A percentile compares a stretch with the other conserved stretches of the same genome.
Conservation (phyloP, 2,329 filamentous ascomycete genomes). For the Elsinoe australis region DNA sequence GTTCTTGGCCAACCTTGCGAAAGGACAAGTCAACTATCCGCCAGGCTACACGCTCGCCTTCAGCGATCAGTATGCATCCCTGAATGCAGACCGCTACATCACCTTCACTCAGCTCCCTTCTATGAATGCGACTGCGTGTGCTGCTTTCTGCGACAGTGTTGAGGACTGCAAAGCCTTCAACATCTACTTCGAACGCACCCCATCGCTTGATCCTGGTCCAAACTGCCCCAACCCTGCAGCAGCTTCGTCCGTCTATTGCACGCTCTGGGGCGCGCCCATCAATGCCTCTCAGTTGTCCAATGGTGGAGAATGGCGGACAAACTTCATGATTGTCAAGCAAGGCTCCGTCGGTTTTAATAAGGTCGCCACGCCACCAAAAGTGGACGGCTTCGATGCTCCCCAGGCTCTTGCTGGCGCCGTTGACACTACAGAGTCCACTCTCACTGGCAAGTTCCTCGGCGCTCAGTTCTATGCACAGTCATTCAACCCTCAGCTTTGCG, state of each 20-base stretch:
- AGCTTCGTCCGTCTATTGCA: constrained; percentile 14
- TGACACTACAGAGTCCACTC: background rate
- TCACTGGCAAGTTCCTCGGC: background rate
- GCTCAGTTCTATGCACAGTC: background rate
- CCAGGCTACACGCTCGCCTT: background rate
- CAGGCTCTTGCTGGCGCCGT: constrained; percentile 16
- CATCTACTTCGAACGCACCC: constrained; percentile 22
- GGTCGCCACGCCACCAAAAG: constrained; percentile 8
- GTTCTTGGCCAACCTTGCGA: background rate
- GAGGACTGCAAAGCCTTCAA: constrained; percentile 21
- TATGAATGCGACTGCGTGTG: constrained; percentile 19
- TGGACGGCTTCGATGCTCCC: constrained; percentile 11
- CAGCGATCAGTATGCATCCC: background rate
- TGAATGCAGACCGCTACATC: constrained; percentile 12
- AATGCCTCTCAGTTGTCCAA: constrained; percentile 23
- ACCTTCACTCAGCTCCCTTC: constrained; percentile 18
- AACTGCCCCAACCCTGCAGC: constrained; percentile 16
- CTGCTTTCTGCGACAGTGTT: constrained; percentile 18
- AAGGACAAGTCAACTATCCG: background rate
- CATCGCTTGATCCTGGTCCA: constrained; percentile 19
- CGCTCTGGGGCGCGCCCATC: constrained; percentile 12
- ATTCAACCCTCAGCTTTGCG: constrained; percentile 4
- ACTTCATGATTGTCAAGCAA: constrained; percentile 25
- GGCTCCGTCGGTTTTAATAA: constrained; percentile 19
- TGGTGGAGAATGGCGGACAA: constrained; percentile 23